Base-by-base conservation (phyloP, 2,329 filamentous ascomycete species). In the Saccharata proteae region DNA sequence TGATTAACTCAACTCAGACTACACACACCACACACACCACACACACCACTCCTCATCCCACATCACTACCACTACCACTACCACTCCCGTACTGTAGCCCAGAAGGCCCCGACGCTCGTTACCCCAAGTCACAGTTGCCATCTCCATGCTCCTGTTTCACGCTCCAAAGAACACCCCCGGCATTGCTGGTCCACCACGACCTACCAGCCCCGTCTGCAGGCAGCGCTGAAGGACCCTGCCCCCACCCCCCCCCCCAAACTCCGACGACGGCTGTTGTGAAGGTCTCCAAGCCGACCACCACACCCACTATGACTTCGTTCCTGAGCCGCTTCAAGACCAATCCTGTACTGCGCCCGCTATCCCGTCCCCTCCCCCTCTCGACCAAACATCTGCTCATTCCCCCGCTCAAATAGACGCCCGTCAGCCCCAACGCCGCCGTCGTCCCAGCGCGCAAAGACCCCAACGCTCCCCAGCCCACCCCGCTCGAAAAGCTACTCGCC, bases 401-500 rank as follows among this genome's bases (percentile, higher is more conserved):
- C 7, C 36, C 34, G 36, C 18, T 25, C 45, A n/a, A n/a, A n/a
- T n/a, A 71, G 65, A 59, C 56, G 43, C 57, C 65, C 33, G 52
- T 59, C 38, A 62, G 54, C 45, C 61, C 65, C 45, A 53, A 59
- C 24, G 49, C 58, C 35, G 57, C 54, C 42, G 51, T 55, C 39
- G 51, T 59, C 25, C 60, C 69, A 21, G 49, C 62, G 35, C 77
- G 75, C 58, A 75, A 73, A 48, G 72, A 77, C 43, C 58, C 63
- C 37, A 65, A 69, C 50, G 62, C 65, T 43, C 65, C 64, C 19
- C 61, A 65, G 42, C 61, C 65, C 33, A 75, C 71, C 26, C 68
- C 71, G 24, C 54, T 78, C 19, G 72, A 78, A 57, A 75, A 84
- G 64, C 80, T 92, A 67, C 68, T 98, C 18, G 80, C 83, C 57